Conservation (phyloP, 768 basidiomycete genomes). For the Auriscalpium orientale region DNA sequence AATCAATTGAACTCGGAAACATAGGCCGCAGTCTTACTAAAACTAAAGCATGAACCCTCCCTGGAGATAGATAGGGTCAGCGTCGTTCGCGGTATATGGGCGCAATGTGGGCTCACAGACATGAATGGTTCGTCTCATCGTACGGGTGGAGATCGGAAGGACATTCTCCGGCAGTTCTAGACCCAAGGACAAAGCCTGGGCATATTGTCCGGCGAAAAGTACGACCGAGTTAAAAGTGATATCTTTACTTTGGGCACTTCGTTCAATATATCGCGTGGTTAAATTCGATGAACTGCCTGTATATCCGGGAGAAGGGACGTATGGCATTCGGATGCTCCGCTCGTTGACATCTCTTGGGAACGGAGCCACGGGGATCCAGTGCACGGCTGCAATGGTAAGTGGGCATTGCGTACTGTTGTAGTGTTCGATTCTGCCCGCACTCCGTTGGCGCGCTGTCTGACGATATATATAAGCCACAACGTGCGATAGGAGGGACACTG, state of each 20-base stretch:
- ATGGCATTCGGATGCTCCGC: conserved; percentile 42
- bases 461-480: neutral
- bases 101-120: conserved; percentile 4
- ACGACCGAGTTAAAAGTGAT: conserved; percentile 26
- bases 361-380: neutral
- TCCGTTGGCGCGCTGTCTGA: conserved; percentile 56
- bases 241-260: conserved; percentile 14
- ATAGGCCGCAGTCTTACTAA: conserved; percentile 17
- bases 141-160: conserved; percentile 40
- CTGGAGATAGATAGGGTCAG: neutral
- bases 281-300: conserved; percentile 37
- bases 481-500: neutral
- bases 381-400: neutral
- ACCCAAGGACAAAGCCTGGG: conserved; percentile 42
- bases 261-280: conserved; percentile 47
- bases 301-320: conserved; percentile 47
- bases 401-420: conserved; percentile 44
- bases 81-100: neutral
- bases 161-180: conserved; percentile 49
- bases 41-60: conserved; percentile 54
- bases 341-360: conserved; percentile 41
- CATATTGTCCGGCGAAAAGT: neutral
- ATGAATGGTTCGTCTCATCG: conserved; percentile 21
- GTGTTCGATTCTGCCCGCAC: conserved; percentile 53
- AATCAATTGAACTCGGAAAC: no score